phyloP scores from a whole-genome alignment of 352 stramenopile species.

The Peronospora destructor region DNA sequence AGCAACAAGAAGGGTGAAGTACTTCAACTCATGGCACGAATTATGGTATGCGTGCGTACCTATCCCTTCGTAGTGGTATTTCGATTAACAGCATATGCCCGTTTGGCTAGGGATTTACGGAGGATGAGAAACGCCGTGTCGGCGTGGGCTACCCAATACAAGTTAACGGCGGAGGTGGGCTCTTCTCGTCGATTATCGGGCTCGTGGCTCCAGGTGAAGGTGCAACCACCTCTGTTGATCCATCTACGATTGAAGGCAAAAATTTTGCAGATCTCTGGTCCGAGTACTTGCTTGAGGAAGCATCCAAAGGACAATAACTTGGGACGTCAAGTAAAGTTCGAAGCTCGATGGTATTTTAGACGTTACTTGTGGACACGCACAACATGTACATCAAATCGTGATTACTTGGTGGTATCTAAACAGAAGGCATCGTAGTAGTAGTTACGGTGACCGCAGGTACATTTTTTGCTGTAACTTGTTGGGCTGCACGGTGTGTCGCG shows the following conservation, averaged over 20 bases:
- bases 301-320: constrained; percentile 18
- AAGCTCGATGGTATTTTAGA: too few relatives aligned
- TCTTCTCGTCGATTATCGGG: constrained; percentile 63
- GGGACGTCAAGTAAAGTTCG: too few relatives aligned
- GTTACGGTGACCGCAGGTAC: too few relatives aligned
- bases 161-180: constrained; percentile 52
- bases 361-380: too few relatives aligned
- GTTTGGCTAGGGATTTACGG: constrained; percentile 39
- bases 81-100: not conserved
- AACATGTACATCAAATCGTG: too few relatives aligned
- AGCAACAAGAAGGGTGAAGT: constrained; percentile 68
- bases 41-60: constrained; percentile 41
- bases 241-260: constrained; percentile 46
- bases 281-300: constrained; percentile 61
- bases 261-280: constrained; percentile 67
- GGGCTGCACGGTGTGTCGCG: too few relatives aligned
- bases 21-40: constrained; percentile 59
- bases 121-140: constrained; percentile 62
- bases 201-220: constrained; percentile 31
- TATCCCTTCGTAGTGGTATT: not conserved
- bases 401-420: too few relatives aligned
- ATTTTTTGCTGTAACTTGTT: too few relatives aligned
- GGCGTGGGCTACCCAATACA: constrained; percentile 44
- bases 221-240: constrained; percentile 9
- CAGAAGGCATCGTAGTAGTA: too few relatives aligned